Evolutionary conservation across 73 alveolate species (phyloP), one percentile per base, ranked within the genome.

Genomic region (Stentor coeruleus): DNA sequence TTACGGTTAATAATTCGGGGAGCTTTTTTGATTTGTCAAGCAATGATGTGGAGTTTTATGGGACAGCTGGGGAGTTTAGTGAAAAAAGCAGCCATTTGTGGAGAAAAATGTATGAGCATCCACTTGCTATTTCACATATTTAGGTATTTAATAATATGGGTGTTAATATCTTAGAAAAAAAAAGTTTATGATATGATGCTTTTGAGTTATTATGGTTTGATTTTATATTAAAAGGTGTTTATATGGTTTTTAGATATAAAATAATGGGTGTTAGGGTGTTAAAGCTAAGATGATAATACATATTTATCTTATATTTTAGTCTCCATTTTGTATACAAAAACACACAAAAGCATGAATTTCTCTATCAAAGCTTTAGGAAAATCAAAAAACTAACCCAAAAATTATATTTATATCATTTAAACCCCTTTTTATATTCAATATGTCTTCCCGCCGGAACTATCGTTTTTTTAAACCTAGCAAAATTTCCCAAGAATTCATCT

Each of bases 61-160:
- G 38, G 35, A n/a, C 77, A n/a, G 39, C 42, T 2, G 82, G 74
- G 6, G 82, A n/a, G 41, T 6, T 3, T 26, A 59, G 33, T 81
- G 83, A 57, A 31, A 83, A 86, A n/a, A 84, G 87, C 39, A 60
- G 42, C 26, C 75, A 30, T 36, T 39, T 76, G 79, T 86, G 91
- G 91, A 86, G 88, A 59, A 39, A 81, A 4, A 84, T 81, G 76
- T 86, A 86, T 82, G 91, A 49, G 73, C 91, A 86, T 58, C 91
- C 91, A 20, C 38, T 86, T 3, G 85, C 74, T 36, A 49, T 86
- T 40, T 82, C 84, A n/a, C 59, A 59, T 66, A 81, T 72, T 66
- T 66, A 66, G 37, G 79, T 20, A 49, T 49, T n/a, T n/a, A n/a
- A n/a, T n/a, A n/a, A n/a, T n/a, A n/a, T n/a, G n/a, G n/a, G n/a